Evolutionary conservation across 495 filamentous ascomycete genomes (phyloP).

Genomic region (Aspergillus leporis): DNA sequence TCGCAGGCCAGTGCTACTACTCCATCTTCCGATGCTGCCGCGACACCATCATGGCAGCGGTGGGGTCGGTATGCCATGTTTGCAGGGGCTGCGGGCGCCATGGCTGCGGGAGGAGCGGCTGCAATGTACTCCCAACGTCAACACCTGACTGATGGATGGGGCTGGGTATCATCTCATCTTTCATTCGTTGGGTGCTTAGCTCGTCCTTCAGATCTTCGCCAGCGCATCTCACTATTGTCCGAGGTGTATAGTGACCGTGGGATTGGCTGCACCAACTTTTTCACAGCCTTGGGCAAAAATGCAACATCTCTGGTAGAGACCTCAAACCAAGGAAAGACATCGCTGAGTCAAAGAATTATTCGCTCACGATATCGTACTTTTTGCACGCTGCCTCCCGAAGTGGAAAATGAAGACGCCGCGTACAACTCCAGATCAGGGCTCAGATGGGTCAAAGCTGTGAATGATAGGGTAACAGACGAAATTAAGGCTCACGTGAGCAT

Average conservation of each 20-base stretch:
- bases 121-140: slow-evolving; percentile 84
- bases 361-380: slow-evolving; percentile 71
- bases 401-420: slow-evolving; percentile 35
- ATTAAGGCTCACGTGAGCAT: slow-evolving; percentile 81
- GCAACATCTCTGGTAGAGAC: slow-evolving; percentile 46
- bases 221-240: slow-evolving; percentile 58
- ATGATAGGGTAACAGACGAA: slow-evolving; percentile 78
- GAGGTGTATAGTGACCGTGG: slow-evolving; percentile 53
- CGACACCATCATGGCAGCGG: slow-evolving; percentile 59
- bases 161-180: slow-evolving; percentile 88
- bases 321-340: slow-evolving; percentile 24
- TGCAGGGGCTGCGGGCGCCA: slow-evolving; percentile 75
- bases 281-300: slow-evolving; percentile 75
- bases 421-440: slow-evolving; percentile 28
- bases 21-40: slow-evolving; percentile 48
- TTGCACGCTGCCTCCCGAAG: slow-evolving; percentile 69
- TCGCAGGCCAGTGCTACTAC: slow-evolving; percentile 30
- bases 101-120: slow-evolving; percentile 84
- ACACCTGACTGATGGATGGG: slow-evolving; percentile 66
- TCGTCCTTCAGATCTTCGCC: slow-evolving; percentile 71
- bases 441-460: slow-evolving; percentile 68
- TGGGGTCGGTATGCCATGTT: slow-evolving; percentile 86
- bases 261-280: slow-evolving; percentile 77
- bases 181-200: slow-evolving; percentile 91
- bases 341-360: slow-evolving; percentile 43